Evolutionary conservation across 2,329 filamentous ascomycete species (phyloP).

Genomic region (Helicocarpus griseus): DNA sequence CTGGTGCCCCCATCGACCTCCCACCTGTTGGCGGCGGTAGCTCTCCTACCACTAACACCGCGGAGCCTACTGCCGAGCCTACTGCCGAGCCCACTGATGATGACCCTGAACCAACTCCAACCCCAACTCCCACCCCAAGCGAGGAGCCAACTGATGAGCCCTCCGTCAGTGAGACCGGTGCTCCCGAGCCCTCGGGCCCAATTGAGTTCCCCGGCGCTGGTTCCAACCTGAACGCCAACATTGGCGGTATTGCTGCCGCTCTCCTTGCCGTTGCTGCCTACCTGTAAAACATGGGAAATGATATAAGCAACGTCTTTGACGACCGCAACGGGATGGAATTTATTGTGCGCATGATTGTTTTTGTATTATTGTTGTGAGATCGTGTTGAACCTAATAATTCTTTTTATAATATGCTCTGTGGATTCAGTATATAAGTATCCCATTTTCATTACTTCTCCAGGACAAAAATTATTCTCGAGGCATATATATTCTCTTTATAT

Average conservation of each 20-base stretch:
- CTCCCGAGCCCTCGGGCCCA: constrained; percentile 12
- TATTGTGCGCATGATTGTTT: neutral
- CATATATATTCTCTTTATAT: too few relatives aligned
- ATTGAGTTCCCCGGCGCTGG: constrained; percentile 11
- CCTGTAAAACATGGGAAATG: constrained; percentile 30
- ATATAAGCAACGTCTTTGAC: neutral
- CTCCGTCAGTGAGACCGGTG: constrained; percentile 8
- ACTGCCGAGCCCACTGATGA: constrained; percentile 5
- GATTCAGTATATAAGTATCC: too few relatives aligned
- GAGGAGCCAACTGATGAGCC: constrained; percentile 7
- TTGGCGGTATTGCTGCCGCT: constrained; percentile 14
- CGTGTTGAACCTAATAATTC: neutral
- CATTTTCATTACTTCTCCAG: too few relatives aligned
- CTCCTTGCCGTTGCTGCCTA: constrained; percentile 23
- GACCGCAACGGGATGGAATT: neutral
- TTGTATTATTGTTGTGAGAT: neutral
- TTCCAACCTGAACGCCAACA: constrained; percentile 8
- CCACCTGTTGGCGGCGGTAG: constrained; percentile 18
- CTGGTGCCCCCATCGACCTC: constrained; percentile 28
- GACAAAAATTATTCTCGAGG: too few relatives aligned
- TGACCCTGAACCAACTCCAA: neutral
- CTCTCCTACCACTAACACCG: constrained; percentile 10
- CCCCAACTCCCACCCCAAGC: neutral
- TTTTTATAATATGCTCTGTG: too few relatives aligned
- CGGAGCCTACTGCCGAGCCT: constrained; percentile 5